Base-by-base conservation (phyloP, 2,329 filamentous ascomycete genomes). In the Paraconiothyrium brasiliense region DNA sequence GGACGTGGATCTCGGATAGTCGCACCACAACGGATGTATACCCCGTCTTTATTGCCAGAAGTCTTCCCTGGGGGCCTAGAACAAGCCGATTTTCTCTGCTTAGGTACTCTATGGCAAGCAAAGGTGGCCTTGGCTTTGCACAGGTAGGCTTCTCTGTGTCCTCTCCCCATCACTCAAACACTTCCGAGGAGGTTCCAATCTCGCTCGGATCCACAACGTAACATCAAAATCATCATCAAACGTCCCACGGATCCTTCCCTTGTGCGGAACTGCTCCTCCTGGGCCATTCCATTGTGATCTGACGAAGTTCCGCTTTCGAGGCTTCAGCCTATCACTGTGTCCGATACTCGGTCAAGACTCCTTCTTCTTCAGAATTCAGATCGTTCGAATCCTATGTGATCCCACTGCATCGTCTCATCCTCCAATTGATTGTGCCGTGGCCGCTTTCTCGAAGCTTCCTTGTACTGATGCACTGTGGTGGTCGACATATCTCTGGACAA, bases 41-140 rank as follows among this genome's bases (percentile, higher is more conserved):
- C 20, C 20, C 16, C 43, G 8, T 8, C 20, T 13, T 10, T 7
- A 22, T 22, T 24, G 11, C 49, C 20, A 8, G n/a, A 52, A 14
- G n/a, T 22, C 51, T n/a, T 14, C 11, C 51, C 6, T 54, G n/a
- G 4, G 5, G 34, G 32, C 22, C 43, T 39, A 6, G 4, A 22
- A 22, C 3, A n/a, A 52, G 49, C 11, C 10, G 14, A 11, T 13
- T 24, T 4, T 5, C 11, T 16, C 34, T 20, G 14, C 3, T 16
- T 6, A 56, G 54, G 54, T 56, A 56, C 10, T 48, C 43, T 56
- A 56, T 47, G 54, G 13, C 41, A 47, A 27, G 54, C 54, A 56
- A 27, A 30, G 16, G 4, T 4, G 22, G 2, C 20, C 10, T 22
- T 57, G 34, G 34, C 34, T 32, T 16, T 41, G 46, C 9, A 24